Evolutionary conservation across 1,284 basidiomycete species (phyloP).

Genomic region (Xerocomus tenax): DNA sequence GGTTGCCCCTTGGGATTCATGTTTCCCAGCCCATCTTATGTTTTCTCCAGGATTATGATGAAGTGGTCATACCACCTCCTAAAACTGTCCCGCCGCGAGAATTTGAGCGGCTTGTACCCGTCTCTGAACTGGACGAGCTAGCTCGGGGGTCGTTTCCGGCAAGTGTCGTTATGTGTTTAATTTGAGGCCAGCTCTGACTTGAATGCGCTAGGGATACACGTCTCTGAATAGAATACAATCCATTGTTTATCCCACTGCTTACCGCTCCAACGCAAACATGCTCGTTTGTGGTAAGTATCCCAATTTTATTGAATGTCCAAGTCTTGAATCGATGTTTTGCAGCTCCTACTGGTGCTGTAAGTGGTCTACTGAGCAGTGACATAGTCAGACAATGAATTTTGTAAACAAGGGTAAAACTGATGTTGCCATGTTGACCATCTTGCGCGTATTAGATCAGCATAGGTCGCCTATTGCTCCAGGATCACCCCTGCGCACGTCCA

Average conservation of each 20-base stretch:
- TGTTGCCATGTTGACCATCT: constrained; percentile 90
- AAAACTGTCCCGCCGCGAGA: constrained; percentile 67
- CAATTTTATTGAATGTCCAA: background rate
- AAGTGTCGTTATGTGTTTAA: constrained; percentile 22
- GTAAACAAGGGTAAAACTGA: constrained; percentile 89
- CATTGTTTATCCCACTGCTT: constrained; percentile 90
- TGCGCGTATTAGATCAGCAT: constrained; percentile 80
- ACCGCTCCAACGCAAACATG: constrained; percentile 92
- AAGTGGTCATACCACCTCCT: constrained; percentile 86
- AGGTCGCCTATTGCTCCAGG: constrained; percentile 33
- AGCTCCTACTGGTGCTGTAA: constrained; percentile 92
- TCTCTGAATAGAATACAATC: constrained; percentile 92
- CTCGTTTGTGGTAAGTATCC: constrained; percentile 78
- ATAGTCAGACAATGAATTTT: constrained; percentile 9
- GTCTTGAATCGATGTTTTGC: constrained; percentile 9
- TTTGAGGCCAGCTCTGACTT: constrained; percentile 1
- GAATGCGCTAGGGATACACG: constrained; percentile 62
- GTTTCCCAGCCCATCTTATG: constrained; percentile 1
- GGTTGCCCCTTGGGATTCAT: constrained; percentile 32
- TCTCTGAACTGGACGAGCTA: constrained; percentile 72
- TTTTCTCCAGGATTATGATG: constrained; percentile 54
- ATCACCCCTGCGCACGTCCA: constrained; percentile 43
- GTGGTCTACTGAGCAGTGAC: constrained; percentile 25
- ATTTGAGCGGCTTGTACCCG: constrained; percentile 66
- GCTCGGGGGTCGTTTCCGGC: constrained; percentile 86